A percentile compares a stretch with the other conserved stretches of the same genome.
Conservation (phyloP, 495 filamentous ascomycete species). For the Viridothelium virens region DNA sequence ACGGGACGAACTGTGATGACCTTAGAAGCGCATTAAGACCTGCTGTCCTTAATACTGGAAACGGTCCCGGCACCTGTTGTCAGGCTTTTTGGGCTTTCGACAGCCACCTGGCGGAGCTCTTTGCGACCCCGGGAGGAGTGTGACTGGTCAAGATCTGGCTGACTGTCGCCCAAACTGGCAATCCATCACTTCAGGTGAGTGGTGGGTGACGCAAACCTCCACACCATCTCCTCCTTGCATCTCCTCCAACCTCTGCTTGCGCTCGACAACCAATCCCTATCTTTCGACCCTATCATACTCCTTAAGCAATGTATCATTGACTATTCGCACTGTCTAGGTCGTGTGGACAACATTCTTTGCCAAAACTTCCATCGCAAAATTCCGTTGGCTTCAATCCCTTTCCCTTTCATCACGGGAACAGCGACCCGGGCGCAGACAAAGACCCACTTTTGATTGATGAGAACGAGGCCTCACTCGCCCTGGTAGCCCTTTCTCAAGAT, state of each 20-base stretch:
- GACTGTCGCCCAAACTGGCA: slow-evolving; percentile 5
- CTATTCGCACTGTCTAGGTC: background rate
- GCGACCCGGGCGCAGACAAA: too few species aligned
- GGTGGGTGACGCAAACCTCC: slow-evolving; percentile 9
- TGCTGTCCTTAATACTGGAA: slow-evolving; percentile 1
- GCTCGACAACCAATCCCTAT: background rate
- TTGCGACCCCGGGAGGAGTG: background rate
- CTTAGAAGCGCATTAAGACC: background rate
- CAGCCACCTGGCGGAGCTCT: background rate
- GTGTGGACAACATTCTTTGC: background rate
- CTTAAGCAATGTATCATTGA: background rate
- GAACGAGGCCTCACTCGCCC: background rate
- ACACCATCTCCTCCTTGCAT: slow-evolving; percentile 7
- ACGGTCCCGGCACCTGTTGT: background rate
- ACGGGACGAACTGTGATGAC: background rate
- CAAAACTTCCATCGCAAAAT: background rate
- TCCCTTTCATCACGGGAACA: background rate
- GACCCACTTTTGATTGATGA: slow-evolving; percentile 1
- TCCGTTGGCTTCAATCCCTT: background rate
- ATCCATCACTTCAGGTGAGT: slow-evolving; percentile 6
- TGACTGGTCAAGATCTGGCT: background rate
- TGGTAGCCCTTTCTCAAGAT: background rate
- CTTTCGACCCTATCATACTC: background rate
- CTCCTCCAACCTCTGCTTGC: slow-evolving; percentile 1
- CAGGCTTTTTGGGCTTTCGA: background rate